A percentile compares a stretch with the other conserved stretches of the same genome.
These are phyloP conservation scores for Wickerhamiella infanticola DNA, from an alignment of 1,139 yeast species.

Conservation along the genomic window DNA sequence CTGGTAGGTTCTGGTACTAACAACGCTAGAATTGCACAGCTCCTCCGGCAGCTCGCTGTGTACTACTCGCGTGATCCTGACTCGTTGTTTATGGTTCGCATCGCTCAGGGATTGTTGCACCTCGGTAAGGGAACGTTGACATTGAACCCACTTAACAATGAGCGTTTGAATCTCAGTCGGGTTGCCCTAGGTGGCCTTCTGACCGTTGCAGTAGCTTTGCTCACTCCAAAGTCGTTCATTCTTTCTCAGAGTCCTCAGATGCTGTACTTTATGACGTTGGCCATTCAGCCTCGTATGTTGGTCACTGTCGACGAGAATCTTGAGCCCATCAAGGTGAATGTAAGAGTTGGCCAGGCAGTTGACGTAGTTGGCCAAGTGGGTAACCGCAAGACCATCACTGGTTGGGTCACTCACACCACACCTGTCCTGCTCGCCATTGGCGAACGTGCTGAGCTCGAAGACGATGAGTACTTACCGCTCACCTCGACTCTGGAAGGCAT, in stretches of 20 bases:
- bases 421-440: conserved; percentile 90
- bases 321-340: conserved; percentile 84
- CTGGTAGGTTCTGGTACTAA: conserved; percentile 97
- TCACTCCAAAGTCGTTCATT: conserved; percentile 66
- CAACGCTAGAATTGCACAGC: conserved; percentile 93
- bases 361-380: conserved; percentile 99
- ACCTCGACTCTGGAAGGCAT: conserved; percentile 73
- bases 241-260: conserved; percentile 57
- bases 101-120: conserved; percentile 89
- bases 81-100: conserved; percentile 79
- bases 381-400: conserved; percentile 94
- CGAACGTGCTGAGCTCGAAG: conserved; percentile 93
- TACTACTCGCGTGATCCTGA: conserved; percentile 87
- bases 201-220: conserved; percentile 68
- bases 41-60: conserved; percentile 84
- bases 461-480: conserved; percentile 78
- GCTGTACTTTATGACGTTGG: conserved; percentile 74
- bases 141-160: conserved; percentile 77
- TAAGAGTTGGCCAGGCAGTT: conserved; percentile 96
- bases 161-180: conserved; percentile 73
- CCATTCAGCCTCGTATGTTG: conserved; percentile 85
- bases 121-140: conserved; percentile 93
- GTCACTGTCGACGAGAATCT: conserved; percentile 83
- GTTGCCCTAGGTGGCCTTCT: conserved; percentile 82
- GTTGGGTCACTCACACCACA: conserved; percentile 98